Base-by-base conservation (phyloP, 257 asterid species). In the Paraleonurus japonicus region DNA sequence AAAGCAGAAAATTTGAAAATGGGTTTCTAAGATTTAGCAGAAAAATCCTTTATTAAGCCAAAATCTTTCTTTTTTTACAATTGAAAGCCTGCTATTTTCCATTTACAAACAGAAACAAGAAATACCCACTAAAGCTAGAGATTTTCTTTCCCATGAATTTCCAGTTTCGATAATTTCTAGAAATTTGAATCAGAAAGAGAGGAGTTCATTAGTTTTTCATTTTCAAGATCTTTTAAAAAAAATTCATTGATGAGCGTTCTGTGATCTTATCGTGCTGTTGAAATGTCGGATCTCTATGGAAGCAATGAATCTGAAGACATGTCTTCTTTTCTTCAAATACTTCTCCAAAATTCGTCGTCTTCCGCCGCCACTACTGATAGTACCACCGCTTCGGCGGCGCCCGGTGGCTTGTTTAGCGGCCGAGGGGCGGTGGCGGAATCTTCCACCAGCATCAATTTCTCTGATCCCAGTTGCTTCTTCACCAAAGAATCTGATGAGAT, bases 221-320 rank as follows among this genome's bases (percentile, higher is more conserved):
- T 53, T 54, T 55, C 13, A 22, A 51, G 33, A 41, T 53, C 57
- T 65, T 66, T 15, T 61, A 10, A 1, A 4, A 1, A 4, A 22
- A 17, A 62, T 73, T 61, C 0, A n/a, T 55, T 43, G 65, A 75
- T 61, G 77, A 66, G 19, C 61, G 65, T 41, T 50, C 67, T 51
- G 65, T 74, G 78, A 67, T 71, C 71, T 11, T 69, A 43, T 35
- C 50, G 58, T 2, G 53, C 9, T 50, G 24, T 2, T 27, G 26
- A 51, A 72, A 90, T 90, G 96, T 81, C 93, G 85, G 96, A 88
- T 88, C 92, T 76, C 74, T 86, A 81, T 69, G 90, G 74, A 20
- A 74, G 80, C 67, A 79, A 71, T 71, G 95, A 88, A 76, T 84
- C 93, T 24, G 97, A 88, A 61, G 97, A 90, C 58, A 84, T 90